phyloP scores from a whole-genome alignment of 2,329 filamentous ascomycete genomes.

The Elsinoe batatas region DNA sequence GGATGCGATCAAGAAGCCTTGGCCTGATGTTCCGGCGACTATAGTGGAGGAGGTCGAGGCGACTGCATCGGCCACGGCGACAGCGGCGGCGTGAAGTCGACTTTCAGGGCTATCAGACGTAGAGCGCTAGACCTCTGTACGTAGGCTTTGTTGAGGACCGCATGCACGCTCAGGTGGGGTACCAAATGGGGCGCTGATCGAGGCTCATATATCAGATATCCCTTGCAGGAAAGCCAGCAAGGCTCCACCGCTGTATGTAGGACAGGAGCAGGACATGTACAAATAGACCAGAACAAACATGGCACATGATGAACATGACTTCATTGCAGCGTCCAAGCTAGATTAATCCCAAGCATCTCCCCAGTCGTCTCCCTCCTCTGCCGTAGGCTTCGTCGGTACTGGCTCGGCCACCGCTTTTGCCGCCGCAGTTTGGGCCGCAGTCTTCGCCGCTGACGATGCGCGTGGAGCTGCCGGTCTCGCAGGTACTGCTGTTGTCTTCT shows the following conservation, averaged over 20 bases:
- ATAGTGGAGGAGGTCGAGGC: background rate
- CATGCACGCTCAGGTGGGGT: too few species aligned
- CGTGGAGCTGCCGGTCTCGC: slow-evolving; percentile 24
- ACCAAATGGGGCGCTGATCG: too few species aligned
- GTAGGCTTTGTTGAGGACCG: too few species aligned
- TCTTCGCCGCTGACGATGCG: slow-evolving; percentile 21
- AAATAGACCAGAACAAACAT: background rate
- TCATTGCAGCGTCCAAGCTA: slow-evolving; percentile 2
- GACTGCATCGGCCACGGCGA: background rate
- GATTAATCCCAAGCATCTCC: slow-evolving; percentile 28
- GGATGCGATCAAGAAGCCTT: slow-evolving; percentile 82
- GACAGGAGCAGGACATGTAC: background rate
- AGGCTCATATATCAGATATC: too few species aligned
- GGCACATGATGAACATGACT: slow-evolving; percentile 3
- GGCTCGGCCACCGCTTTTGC: slow-evolving; percentile 22
- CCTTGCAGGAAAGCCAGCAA: too few species aligned
- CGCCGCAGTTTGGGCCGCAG: slow-evolving; percentile 20
- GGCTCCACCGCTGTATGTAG: too few species aligned
- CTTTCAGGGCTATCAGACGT: background rate
- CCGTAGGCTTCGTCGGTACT: slow-evolving; percentile 24
- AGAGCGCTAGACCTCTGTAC: background rate
- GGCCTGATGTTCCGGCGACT: slow-evolving; percentile 42
- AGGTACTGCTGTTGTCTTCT: slow-evolving; percentile 37
- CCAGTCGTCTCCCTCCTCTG: slow-evolving; percentile 34
- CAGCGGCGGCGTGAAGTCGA: background rate